Evolutionary conservation across 805 yeast genomes (phyloP).

Genomic region (Saccharomycopsis sp.): DNA sequence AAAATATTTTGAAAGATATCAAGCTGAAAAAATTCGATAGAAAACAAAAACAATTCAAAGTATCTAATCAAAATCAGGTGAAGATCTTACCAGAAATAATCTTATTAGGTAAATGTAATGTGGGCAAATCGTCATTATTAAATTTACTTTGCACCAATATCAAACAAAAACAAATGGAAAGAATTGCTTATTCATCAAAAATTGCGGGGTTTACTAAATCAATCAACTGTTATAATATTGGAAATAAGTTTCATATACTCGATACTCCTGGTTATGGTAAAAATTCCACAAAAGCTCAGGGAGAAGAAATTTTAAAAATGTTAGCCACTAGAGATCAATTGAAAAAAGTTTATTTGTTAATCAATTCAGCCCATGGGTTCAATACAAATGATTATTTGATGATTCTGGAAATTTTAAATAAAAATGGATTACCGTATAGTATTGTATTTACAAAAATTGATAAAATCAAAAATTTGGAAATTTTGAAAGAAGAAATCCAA

Average conservation of each 20-base stretch:
- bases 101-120: slow-evolving; percentile 73
- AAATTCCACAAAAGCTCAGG: slow-evolving; percentile 57
- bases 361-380: slow-evolving; percentile 53
- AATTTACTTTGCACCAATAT: slow-evolving; percentile 44
- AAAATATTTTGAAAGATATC: background rate
- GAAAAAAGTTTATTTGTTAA: slow-evolving; percentile 46
- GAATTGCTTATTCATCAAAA: slow-evolving; percentile 43
- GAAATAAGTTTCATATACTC: slow-evolving; percentile 51
- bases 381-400: slow-evolving; percentile 40
- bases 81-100: slow-evolving; percentile 56
- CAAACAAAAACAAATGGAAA: slow-evolving; percentile 22
- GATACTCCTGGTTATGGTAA: slow-evolving; percentile 92
- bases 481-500: slow-evolving; percentile 23
- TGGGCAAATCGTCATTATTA: slow-evolving; percentile 74
- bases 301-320: slow-evolving; percentile 56
- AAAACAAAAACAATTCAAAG: background rate
- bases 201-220: slow-evolving; percentile 50
- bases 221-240: slow-evolving; percentile 56
- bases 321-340: slow-evolving; percentile 43
- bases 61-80: slow-evolving; percentile 14
- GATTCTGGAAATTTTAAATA: slow-evolving; percentile 39
- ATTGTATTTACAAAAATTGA: slow-evolving; percentile 74
- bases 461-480: slow-evolving; percentile 25
- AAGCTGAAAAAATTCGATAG: too few relatives aligned
- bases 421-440: slow-evolving; percentile 58